Evolutionary conservation across 768 basidiomycete species (phyloP), one percentile per base, ranked within the genome.

Genomic region (Multifurca ochricompacta): DNA sequence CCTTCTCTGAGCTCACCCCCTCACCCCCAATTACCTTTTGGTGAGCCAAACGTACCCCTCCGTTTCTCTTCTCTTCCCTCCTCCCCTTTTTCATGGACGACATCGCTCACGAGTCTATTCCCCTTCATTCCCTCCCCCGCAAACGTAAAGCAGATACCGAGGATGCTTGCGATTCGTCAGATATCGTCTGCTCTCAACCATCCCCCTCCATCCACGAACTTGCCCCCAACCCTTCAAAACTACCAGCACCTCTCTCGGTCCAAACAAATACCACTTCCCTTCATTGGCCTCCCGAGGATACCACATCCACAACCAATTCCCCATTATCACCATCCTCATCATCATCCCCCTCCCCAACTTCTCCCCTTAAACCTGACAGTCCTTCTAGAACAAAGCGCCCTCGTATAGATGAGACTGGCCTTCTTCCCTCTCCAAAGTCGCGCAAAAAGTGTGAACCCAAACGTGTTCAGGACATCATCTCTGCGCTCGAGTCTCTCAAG

Each of bases 81-180:
- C 57, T 53, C 59, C 56, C 48, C 53, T 49, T 48, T 54, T 59
- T 62, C 63, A 85, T 85, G 82, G 81, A 83, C 71, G 75, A 82
- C 74, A 74, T 81, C 59, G 74, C 78, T 62, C 78, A 81, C 57
- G 60, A 66, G 58, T 71, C 75, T 51, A 68, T 70, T 60, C 75
- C 76, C 55, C 55, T 68, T 62, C 75, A 70, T 47, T 66, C 50
- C 69, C 76, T 75, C 73, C 74, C 65, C 54, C 76, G 81, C 65
- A 87, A 87, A 69, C 81, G 85, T 61, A 87, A 88, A 70, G 77
- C 81, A 0, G 77, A 77, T 66, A 50, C 65, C 27, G 81, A 85
- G 53, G 74, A 76, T 42, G 50, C 46, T 40, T 53, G 51, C 37
- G 47, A 48, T 53, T 32, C 37, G 16, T 3, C 54, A 19, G 60